Percentiles rank a stretch among this genome's conserved stretches.
Conservation (phyloP, 805 yeast genomes). For the Kodamaea jinghongensis region DNA sequence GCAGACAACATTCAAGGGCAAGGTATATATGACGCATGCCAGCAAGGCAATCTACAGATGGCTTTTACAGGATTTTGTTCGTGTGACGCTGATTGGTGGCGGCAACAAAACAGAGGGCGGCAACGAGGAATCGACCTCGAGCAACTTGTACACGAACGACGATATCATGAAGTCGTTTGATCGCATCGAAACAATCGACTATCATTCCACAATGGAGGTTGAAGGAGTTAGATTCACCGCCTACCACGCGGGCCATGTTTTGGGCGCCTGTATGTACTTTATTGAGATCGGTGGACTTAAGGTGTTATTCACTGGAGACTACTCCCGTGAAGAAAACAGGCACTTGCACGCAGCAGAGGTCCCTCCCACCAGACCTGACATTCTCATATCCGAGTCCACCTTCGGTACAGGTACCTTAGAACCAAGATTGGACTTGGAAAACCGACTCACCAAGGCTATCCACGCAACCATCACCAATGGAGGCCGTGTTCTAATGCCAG, state of each 20-base stretch:
- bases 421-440: slow-evolving; percentile 82
- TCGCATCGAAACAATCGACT: slow-evolving; percentile 88
- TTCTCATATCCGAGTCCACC: slow-evolving; percentile 90
- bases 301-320: slow-evolving; percentile 91
- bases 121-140: slow-evolving; percentile 22
- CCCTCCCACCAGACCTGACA: slow-evolving; percentile 83
- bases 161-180: slow-evolving; percentile 87
- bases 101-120: slow-evolving; percentile 30
- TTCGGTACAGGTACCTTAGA: slow-evolving; percentile 98
- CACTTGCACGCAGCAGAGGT: slow-evolving; percentile 95
- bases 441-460: slow-evolving; percentile 72
- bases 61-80: slow-evolving; percentile 90
- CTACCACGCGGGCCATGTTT: slow-evolving; percentile 98
- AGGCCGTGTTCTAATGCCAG: slow-evolving; percentile 90
- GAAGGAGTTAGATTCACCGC: slow-evolving; percentile 96
- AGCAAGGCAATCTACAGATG: slow-evolving; percentile 97
- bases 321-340: slow-evolving; percentile 92
- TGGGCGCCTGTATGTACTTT: slow-evolving; percentile 98
- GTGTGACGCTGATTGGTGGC: slow-evolving; percentile 70
- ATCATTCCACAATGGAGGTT: slow-evolving; percentile 91
- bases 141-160: slow-evolving; percentile 79
- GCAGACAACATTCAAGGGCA: slow-evolving; percentile 88
- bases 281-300: slow-evolving; percentile 92
- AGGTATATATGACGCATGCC: slow-evolving; percentile 99
- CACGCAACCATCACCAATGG: slow-evolving; percentile 84